These are phyloP conservation scores for Platanthera zijinensis DNA, from an alignment of 106 monocot genomes.

Conservation along the genomic window DNA sequence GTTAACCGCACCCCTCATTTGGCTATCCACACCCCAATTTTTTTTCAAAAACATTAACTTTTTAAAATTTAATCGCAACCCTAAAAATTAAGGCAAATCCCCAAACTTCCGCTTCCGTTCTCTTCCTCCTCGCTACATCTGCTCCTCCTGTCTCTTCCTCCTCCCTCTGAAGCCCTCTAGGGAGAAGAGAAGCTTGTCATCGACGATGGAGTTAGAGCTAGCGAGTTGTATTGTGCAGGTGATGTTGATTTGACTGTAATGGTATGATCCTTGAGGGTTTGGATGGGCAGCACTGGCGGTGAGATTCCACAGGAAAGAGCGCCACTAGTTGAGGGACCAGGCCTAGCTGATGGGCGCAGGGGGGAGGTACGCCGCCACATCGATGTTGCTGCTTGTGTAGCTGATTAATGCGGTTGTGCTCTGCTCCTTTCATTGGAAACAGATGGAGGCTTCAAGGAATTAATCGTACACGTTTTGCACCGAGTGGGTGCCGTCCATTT, in stretches of 20 bases:
- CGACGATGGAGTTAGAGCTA: conserved; percentile 4
- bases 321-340: conserved; percentile 45
- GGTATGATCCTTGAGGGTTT: conserved; percentile 40
- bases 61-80: too few species aligned
- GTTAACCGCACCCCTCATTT: too few species aligned
- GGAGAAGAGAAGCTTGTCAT: conserved; percentile 17
- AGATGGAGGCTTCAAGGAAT: conserved; percentile 29
- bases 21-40: too few species aligned
- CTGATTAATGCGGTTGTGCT: conserved; percentile 21
- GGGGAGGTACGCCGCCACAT: conserved; percentile 19
- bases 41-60: too few species aligned
- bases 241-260: conserved; percentile 38
- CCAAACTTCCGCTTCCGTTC: too few species aligned
- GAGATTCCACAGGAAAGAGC: conserved; percentile 39
- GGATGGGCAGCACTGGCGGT: conserved; percentile 36
- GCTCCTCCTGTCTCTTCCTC: too few species aligned
- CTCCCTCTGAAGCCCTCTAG: too few species aligned
- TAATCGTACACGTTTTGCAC: conserved; percentile 47
- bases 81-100: too few species aligned
- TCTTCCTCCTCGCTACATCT: too few species aligned
- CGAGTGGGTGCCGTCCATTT: conserved; percentile 69
- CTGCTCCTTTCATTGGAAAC: conserved; percentile 22
- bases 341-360: conserved; percentile 28
- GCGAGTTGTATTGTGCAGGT: conserved; percentile 30
- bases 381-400: conserved; percentile 17